Evolutionary conservation across 1,284 basidiomycete genomes (phyloP).

Genomic region (Pascua guehoae): DNA sequence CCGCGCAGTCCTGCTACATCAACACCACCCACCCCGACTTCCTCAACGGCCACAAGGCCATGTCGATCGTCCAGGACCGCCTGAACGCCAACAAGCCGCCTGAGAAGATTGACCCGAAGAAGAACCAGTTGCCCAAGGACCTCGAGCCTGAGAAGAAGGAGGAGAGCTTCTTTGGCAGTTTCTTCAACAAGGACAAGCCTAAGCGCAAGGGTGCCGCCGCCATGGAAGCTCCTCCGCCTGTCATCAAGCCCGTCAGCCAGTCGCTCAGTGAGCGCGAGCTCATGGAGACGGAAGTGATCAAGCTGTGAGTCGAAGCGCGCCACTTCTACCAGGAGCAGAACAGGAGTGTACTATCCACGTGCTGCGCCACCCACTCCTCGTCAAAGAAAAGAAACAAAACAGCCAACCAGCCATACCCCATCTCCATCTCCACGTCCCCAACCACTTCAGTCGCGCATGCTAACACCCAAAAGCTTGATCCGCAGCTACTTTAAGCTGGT

Average conservation of each 20-base stretch:
- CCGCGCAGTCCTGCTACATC: constrained; percentile 95
- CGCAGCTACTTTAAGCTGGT: constrained; percentile 95
- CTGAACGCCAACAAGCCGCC: constrained; percentile 73
- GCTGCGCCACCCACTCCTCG: too few relatives aligned
- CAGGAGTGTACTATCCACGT: too few relatives aligned
- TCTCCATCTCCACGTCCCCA: too few relatives aligned
- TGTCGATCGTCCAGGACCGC: constrained; percentile 82
- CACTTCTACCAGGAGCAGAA: too few relatives aligned
- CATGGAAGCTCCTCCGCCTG: constrained; percentile 89
- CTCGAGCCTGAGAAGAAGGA: constrained; percentile 84
- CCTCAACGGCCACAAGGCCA: constrained; percentile 93
- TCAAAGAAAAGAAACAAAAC: too few relatives aligned
- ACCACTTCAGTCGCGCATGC: neutral
- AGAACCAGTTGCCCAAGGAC: constrained; percentile 63
- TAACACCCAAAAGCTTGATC: constrained; percentile 59
- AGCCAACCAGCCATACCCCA: too few relatives aligned
- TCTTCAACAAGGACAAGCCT: constrained; percentile 65
- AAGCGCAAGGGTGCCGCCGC: constrained; percentile 72
- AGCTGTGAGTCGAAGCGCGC: constrained; percentile 56
- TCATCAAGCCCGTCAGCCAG: constrained; percentile 81
- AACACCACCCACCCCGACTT: constrained; percentile 90
- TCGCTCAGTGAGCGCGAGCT: constrained; percentile 84
- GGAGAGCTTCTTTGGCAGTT: constrained; percentile 89
- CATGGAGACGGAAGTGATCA: constrained; percentile 99
- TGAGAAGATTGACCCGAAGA: constrained; percentile 66